These are phyloP conservation scores for Metarhizium rileyi DNA, from an alignment of 2,329 filamentous ascomycete species.

Conservation along the genomic window DNA sequence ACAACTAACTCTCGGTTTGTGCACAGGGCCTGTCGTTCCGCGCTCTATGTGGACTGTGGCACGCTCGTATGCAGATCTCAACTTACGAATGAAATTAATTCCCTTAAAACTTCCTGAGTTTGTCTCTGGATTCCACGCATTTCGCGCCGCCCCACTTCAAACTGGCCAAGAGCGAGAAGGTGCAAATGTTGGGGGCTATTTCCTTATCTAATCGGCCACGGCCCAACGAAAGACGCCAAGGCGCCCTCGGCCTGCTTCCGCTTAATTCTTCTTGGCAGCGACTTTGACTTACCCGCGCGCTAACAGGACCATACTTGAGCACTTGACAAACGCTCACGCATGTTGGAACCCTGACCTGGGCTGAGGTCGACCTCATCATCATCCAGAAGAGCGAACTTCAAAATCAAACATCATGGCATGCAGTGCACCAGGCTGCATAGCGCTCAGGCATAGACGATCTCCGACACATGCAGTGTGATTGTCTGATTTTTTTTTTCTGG, in stretches of 20 bases:
- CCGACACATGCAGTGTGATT: not conserved
- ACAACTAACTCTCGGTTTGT: not conserved
- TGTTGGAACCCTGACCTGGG: too few species aligned
- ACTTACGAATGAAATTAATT: not conserved
- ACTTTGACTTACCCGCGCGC: not conserved
- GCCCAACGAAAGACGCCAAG: constrained; percentile 3
- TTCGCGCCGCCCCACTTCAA: not conserved
- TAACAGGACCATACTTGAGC: not conserved
- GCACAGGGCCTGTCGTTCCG: not conserved
- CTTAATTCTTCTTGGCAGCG: not conserved
- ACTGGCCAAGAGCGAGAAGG: not conserved
- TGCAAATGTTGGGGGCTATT: not conserved
- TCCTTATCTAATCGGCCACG: constrained; percentile 17
- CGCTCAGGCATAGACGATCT: not conserved
- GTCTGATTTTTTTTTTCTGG: not conserved
- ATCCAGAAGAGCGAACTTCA: not conserved
- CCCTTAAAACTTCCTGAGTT: too few species aligned
- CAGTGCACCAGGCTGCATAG: not conserved
- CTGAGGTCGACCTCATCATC: not conserved
- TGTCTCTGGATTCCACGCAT: not conserved
- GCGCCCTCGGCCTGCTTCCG: not conserved
- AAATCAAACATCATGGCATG: not conserved
- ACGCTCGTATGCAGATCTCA: not conserved
- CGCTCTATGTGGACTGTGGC: too few species aligned
- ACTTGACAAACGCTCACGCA: too few species aligned